Base-by-base conservation (phyloP, 1,284 basidiomycete species). In the Puccinia triticina region DNA sequence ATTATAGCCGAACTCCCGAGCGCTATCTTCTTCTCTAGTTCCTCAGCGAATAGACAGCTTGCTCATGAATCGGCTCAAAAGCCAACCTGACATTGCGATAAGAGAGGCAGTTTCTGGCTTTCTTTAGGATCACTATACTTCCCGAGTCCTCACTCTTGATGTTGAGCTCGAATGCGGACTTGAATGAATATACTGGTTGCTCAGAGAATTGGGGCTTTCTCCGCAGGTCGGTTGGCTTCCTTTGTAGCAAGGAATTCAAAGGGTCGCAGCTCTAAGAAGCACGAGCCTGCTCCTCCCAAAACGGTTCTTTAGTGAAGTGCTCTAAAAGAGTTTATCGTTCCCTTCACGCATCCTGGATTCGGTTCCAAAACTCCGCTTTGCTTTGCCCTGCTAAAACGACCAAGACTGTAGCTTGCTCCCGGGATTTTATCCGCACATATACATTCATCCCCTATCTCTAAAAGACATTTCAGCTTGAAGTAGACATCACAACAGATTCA, bases 231-330 rank as follows among this genome's bases (percentile, higher is more conserved):
- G 7, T 12, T 29, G 10, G 26, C 32, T 29, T 34, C 59, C 59
- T 61, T 61, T 61, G 26, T 61, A 61, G 29, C 59, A 61, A 32
- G 59, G 14, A 61, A 61, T 61, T 43, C 59, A 61, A 61, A 61
- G 29, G 59, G 5, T 61, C 59, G 32, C 59, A 61, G 59, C 14
- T 32, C 10, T 29, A 29, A 10, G 26, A 34, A 32, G 59, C 59
- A 16, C 59, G 59, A 61, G 29, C 59, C 26, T 61, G 32, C 18
- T 61, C 7, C 59, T 1, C 59, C 11, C 14, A 29, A 43, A 34
- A 16, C 59, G 14, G 59, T 8, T 32, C 16, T 61, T 26, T 61
- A 34, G 29, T 32, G 2, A 32, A 18, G 16, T 8, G 11, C 26
- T 18, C 26, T 43, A 43, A 29, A 32, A 1, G 4, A 5, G 29